Base-by-base conservation (phyloP, 768 basidiomycete species). In the Harrya chromipes region DNA sequence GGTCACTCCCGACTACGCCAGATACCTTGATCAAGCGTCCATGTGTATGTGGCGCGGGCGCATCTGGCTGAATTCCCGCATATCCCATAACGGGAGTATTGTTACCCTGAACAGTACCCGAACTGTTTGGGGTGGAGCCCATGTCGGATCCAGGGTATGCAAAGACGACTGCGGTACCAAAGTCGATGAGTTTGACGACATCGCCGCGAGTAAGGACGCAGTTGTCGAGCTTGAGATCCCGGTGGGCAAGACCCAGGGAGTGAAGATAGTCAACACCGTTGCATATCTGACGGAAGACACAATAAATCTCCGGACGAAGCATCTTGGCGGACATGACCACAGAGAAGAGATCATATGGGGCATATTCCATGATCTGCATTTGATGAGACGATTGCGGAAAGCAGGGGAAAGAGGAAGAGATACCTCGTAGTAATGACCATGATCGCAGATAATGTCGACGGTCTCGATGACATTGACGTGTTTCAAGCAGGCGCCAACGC, bases 281-380 rank as follows among this genome's bases (percentile, higher is more conserved):
- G 70, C 94, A 91, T 59, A 99, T 97, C 71, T 99, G 97, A 52
- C 94, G 90, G 73, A 98, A 98, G 56, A 98, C 93, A 67, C 97
- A 99, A 74, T 97, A 98, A 47, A 97, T 94, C 71, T 99, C 95
- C 44, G 94, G 94, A 20, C 97, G 87, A 52, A 85, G 82, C 97
- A 99, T 99, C 73, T 93, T 97, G 56, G 92, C 90, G 14, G 94
- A 94, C 97, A 99, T 99, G 78, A 99, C 97, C 64, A 97, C 94
- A 52, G 89, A 91, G 74, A 99, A 99, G 49, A 99, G 84, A 72
- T 99, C 97, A 64, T 85, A 97, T 16, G 97, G 97, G 3, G 97
- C 97, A 62, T 97, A 98, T 70, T 98, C 95, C 97, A 99, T 99
- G 74, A 97, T 88, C 94, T 97, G 65, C 3, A 37, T 24, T 8